phyloP scores from a whole-genome alignment of 2,329 filamentous ascomycete species.

The Gremmenia infestans region DNA sequence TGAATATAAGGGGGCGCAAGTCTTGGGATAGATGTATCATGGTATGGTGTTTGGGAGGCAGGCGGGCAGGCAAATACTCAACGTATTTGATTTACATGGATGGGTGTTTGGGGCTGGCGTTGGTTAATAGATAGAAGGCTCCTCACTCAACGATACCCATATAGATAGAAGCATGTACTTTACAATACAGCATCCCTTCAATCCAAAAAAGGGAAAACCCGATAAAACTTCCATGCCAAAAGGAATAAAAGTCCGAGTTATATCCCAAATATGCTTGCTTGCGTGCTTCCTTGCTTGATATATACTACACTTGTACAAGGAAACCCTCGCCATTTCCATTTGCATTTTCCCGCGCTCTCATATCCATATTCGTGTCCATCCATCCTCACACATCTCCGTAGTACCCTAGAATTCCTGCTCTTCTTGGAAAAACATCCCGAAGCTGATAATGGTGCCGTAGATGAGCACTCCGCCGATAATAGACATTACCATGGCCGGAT shows the following conservation, averaged over 20 bases:
- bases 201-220: too few relatives aligned
- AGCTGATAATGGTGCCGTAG: constrained; percentile 97
- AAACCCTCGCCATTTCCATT: neutral
- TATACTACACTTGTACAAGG: constrained; percentile 3
- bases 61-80: constrained; percentile 13
- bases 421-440: constrained; percentile 97
- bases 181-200: neutral
- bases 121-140: neutral
- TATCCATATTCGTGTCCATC: neutral
- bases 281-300: neutral
- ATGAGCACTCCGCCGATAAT: constrained; percentile 89
- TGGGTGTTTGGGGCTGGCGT: neutral
- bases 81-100: constrained; percentile 11
- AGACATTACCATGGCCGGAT: constrained; percentile 91
- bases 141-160: constrained; percentile 18
- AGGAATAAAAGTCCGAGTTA: neutral
- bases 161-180: neutral
- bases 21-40: neutral
- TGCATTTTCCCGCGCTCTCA: neutral
- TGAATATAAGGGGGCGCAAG: too few relatives aligned
- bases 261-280: neutral
- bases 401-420: constrained; percentile 89
- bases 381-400: too few relatives aligned
- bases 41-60: neutral
- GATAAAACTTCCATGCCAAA: neutral